These are phyloP conservation scores for Neurospora sp. DNA, from an alignment of 495 filamentous ascomycete genomes.

Conservation along the genomic window DNA sequence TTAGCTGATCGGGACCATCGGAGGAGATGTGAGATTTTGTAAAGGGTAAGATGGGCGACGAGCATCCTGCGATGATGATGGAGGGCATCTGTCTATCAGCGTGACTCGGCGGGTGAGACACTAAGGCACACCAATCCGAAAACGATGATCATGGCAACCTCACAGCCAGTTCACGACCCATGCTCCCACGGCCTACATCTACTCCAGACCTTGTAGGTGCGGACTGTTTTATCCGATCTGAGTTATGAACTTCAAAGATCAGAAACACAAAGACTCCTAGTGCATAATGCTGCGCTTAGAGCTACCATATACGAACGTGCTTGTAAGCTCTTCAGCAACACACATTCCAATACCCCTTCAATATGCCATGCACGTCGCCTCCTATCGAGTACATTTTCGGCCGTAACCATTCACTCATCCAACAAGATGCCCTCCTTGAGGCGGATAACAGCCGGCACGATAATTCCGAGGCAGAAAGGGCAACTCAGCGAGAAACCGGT, in stretches of 20 bases:
- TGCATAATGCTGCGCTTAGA: background rate
- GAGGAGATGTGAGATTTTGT: slow-evolving; percentile 9
- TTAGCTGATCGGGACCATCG: slow-evolving; percentile 15
- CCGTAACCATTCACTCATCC: background rate
- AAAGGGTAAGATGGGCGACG: slow-evolving; percentile 4
- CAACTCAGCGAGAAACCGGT: background rate
- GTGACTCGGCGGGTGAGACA: slow-evolving; percentile 27
- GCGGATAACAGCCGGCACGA: background rate
- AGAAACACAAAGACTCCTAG: background rate
- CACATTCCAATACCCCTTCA: background rate
- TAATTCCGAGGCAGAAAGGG: background rate
- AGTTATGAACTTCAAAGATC: background rate
- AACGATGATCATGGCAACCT: slow-evolving; percentile 6
- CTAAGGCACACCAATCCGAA: slow-evolving; percentile 18
- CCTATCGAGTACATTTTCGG: background rate
- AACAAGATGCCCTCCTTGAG: background rate
- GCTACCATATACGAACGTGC: background rate
- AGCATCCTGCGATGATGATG: slow-evolving; percentile 1
- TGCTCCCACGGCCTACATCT: background rate
- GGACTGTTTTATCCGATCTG: background rate
- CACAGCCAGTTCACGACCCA: background rate
- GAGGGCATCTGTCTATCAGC: slow-evolving; percentile 10
- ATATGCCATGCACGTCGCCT: background rate
- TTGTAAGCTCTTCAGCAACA: background rate
- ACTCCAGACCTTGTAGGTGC: background rate